Conservation (phyloP, 2,329 filamentous ascomycete genomes). For the Harringtonia aguacate region DNA sequence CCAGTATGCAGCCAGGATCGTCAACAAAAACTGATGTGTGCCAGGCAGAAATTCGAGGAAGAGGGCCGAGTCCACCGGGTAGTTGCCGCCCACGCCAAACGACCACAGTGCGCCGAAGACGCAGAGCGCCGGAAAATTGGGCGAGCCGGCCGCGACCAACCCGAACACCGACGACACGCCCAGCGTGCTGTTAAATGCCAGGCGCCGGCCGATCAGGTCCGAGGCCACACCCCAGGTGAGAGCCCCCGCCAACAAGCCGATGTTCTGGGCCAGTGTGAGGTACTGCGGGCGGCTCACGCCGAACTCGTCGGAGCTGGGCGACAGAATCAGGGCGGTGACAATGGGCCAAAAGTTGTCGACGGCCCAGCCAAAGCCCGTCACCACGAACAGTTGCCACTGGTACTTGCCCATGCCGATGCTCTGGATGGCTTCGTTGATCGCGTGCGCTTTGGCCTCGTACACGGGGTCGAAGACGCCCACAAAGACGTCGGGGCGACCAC, state of each 20-base stretch:
- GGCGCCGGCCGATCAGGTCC: constrained; percentile 48
- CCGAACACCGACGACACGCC: constrained; percentile 46
- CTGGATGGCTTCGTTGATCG: constrained; percentile 56
- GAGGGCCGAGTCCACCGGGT: constrained; percentile 31
- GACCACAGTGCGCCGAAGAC: constrained; percentile 38
- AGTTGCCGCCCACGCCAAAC: constrained; percentile 26
- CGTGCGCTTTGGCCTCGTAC: constrained; percentile 65
- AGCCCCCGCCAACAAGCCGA: constrained; percentile 12
- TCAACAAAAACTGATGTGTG: constrained; percentile 27
- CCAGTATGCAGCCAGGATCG: constrained; percentile 29
- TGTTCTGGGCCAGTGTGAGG: constrained; percentile 48
- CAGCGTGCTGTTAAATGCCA: constrained; percentile 51
- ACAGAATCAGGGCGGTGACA: constrained; percentile 50
- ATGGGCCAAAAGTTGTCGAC: constrained; percentile 58
- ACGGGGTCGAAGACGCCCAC: constrained; percentile 47
- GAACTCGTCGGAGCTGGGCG: constrained; percentile 47
- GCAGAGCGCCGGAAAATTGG: constrained; percentile 43
- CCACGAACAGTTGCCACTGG: constrained; percentile 58
- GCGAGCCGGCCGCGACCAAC: constrained; percentile 37
- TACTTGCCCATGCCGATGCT: constrained; percentile 75
- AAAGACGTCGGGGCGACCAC: background rate
- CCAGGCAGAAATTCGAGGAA: constrained; percentile 31
- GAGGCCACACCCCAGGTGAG: constrained; percentile 13
- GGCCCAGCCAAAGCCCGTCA: constrained; percentile 61
- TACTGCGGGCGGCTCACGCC: constrained; percentile 34